Evolutionary conservation across 2,329 filamentous ascomycete genomes (phyloP).

Genomic region (Juglanconis juglandina): DNA sequence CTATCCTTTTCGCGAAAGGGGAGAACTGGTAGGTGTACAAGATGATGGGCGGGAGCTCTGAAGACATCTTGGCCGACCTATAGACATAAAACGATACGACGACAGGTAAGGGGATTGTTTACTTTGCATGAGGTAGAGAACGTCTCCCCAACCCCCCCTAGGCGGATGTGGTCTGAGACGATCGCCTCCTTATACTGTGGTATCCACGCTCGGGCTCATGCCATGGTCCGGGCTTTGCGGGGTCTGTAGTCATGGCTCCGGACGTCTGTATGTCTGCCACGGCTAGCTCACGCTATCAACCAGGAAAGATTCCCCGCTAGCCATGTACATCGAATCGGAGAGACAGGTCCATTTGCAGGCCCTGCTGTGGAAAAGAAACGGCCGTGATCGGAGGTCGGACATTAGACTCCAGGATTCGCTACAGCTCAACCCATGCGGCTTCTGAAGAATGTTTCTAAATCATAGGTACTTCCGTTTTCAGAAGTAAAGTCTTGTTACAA

Average conservation of each 20-base stretch:
- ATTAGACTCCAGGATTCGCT: too few species aligned
- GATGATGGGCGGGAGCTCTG: conserved; percentile 40
- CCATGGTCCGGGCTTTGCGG: not conserved
- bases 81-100: not conserved
- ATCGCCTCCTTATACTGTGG: not conserved
- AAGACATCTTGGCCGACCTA: conserved; percentile 5
- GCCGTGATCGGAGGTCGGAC: not conserved
- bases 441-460: too few species aligned
- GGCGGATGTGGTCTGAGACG: not conserved
- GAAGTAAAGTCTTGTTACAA: too few species aligned
- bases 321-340: not conserved
- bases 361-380: too few species aligned
- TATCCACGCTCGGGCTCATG: not conserved
- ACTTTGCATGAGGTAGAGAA: not conserved
- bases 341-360: too few species aligned
- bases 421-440: too few species aligned
- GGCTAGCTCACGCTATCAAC: not conserved
- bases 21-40: conserved; percentile 66
- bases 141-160: too few species aligned
- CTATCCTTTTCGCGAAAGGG: conserved; percentile 59
- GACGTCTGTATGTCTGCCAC: not conserved
- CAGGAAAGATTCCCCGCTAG: not conserved
- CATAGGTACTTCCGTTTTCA: too few species aligned
- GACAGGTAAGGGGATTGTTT: not conserved
- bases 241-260: not conserved